Conservation (phyloP, 345 rosid genomes). For the Hibiscus trionum region DNA sequence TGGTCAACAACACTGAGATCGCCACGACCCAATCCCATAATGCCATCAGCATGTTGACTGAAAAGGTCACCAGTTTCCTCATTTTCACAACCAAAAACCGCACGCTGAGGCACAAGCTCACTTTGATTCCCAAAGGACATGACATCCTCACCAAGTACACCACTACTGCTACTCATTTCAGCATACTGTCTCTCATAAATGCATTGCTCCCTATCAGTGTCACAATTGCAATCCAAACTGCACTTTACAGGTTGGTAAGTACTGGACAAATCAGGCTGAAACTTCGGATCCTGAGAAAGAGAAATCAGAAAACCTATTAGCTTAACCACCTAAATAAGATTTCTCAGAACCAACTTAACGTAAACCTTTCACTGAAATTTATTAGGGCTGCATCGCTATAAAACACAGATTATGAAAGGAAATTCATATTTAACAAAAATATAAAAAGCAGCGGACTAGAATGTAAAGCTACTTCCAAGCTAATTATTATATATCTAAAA, state of each 20-base stretch:
- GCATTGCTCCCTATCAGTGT: conserved; percentile 47
- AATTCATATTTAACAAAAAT: neutral
- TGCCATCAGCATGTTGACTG: conserved; percentile 90
- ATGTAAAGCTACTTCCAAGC: neutral
- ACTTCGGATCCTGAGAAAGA: conserved; percentile 66
- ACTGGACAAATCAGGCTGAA: conserved; percentile 67
- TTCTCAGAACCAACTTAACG: neutral
- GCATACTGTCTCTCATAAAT: conserved; percentile 86
- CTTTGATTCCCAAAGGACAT: conserved; percentile 85
- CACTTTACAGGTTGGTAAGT: conserved; percentile 75
- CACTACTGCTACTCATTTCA: conserved; percentile 88
- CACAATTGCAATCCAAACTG: conserved; percentile 74
- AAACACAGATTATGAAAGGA: neutral
- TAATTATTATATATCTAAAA: neutral
- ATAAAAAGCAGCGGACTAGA: neutral
- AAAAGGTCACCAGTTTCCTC: conserved; percentile 87
- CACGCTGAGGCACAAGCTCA: conserved; percentile 64
- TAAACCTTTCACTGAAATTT: neutral
- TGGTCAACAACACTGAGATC: conserved; percentile 88
- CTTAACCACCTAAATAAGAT: neutral
- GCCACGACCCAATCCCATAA: conserved; percentile 90
- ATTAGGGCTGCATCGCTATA: neutral
- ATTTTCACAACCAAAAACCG: conserved; percentile 86
- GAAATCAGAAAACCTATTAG: conserved; percentile 3
- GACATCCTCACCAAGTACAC: conserved; percentile 77